Evolutionary conservation across 148 eudicot genomes (phyloP), one percentile per base, ranked within the genome.

Genomic region (Amaranthus hypochondriacus): DNA sequence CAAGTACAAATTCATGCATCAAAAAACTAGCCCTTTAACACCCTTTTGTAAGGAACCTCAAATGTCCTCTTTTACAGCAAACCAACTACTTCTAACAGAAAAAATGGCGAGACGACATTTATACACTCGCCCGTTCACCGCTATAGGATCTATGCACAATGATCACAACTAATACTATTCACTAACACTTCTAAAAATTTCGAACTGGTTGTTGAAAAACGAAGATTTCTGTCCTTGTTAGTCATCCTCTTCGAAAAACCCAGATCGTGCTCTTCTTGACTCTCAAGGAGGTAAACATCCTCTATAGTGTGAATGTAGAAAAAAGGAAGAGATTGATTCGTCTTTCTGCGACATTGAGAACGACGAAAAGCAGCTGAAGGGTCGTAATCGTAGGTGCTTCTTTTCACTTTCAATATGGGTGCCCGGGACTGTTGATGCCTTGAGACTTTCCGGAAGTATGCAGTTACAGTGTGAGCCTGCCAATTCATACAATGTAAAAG

Each of bases 381-480:
- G 80, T 79, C 86, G 39, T 28, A 28, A 28, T 28, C 39, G 81
- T 60, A 87, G 71, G 69, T 82, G 89, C 82, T 81, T 89, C 80
- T 81, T 90, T 58, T 93, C 94, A 69, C 70, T 75, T 52, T 87
- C 89, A 70, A 68, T 69, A 58, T 83, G 79, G 6, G 84, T 78
- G 50, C 83, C 88, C 6, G 7, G 76, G 46, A 86, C 74, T 0
- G 86, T 70, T 28, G 88, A 77, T 56, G 81, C 76, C 73, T 89
- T 89, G 53, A 89, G 89, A 65, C 84, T 70, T 66, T 86, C 90
- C 0, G 98, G 98, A 49, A 93, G 88, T 62, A 93, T 78, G 78
- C 93, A 93, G 79, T 88, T 87, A 87, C 98, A 93, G 55, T 81
- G 71, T 66, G 93, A 89, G 57, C 98, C 98, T 92, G 72, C 11